A percentile compares a stretch with the other conserved stretches of the same genome.
phyloP scores from a whole-genome alignment of 1,284 basidiomycete species.

The Cerioporus squamosus region DNA sequence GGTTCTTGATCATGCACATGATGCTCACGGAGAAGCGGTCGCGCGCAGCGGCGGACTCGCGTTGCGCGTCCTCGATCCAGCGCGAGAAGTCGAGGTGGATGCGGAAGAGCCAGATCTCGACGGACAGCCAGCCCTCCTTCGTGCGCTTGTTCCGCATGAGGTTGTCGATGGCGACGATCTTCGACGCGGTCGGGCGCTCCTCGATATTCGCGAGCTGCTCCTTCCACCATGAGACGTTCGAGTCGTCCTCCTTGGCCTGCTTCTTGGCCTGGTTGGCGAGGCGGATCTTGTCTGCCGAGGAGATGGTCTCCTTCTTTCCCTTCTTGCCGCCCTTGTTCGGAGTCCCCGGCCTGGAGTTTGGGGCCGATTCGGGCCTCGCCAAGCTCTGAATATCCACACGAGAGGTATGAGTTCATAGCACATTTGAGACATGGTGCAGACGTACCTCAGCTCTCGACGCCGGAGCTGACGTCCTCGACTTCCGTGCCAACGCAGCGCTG shows the following conservation, averaged over 20 bases:
- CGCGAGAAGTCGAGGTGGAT: constrained; percentile 53
- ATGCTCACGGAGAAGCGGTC: constrained; percentile 51
- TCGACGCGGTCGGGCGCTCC: constrained; percentile 31
- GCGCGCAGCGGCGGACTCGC: constrained; percentile 39
- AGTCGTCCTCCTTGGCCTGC: constrained; percentile 40
- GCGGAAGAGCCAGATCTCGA: constrained; percentile 55
- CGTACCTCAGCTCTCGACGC: constrained; percentile 4
- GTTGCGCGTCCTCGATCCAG: constrained; percentile 54
- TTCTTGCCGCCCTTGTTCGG: constrained; percentile 26
- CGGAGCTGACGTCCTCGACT: constrained; percentile 3
- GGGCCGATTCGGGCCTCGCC: background rate
- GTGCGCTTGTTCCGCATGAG: constrained; percentile 49
- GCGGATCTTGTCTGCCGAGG: constrained; percentile 46
- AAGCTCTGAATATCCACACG: too few species aligned
- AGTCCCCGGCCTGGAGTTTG: constrained; percentile 20
- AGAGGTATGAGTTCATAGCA: too few species aligned
- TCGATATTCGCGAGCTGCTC: constrained; percentile 44
- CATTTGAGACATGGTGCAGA: background rate
- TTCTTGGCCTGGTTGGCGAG: constrained; percentile 51
- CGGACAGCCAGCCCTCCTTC: constrained; percentile 45
- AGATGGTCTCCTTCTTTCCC: constrained; percentile 36
- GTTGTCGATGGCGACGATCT: constrained; percentile 39
- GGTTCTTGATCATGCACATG: constrained; percentile 50
- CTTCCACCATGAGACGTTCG: constrained; percentile 53
- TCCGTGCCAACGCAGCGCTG: constrained; percentile 31